A percentile compares a stretch with the other conserved stretches of the same genome.
Conservation (phyloP, 768 basidiomycete species). For the Calvatia gigantea region DNA sequence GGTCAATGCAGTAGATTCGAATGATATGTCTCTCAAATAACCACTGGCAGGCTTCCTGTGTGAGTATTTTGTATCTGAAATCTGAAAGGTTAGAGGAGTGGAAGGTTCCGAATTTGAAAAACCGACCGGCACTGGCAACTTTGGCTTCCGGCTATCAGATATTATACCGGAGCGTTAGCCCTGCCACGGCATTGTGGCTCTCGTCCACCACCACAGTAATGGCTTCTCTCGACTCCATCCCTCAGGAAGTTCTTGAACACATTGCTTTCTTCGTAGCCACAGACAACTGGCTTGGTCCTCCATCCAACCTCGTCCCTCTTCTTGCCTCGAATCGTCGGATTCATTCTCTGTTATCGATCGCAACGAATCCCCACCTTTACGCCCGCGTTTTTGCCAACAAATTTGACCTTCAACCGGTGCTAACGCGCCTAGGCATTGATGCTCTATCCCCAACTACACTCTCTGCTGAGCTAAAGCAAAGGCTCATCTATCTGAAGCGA, state of each 20-base stretch:
- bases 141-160: constrained; percentile 1
- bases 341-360: constrained; percentile 46
- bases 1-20: too few relatives aligned
- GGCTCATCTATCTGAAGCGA: constrained; percentile 55
- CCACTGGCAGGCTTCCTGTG: too few relatives aligned
- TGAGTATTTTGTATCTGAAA: too few relatives aligned
- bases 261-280: constrained; percentile 68
- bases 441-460: constrained; percentile 39
- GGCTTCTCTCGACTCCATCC: constrained; percentile 47
- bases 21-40: too few relatives aligned
- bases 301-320: constrained; percentile 53
- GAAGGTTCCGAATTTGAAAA: background rate
- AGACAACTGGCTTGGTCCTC: constrained; percentile 53
- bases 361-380: constrained; percentile 65
- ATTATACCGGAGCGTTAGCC: constrained; percentile 3
- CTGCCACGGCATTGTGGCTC: constrained; percentile 2
- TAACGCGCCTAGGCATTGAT: constrained; percentile 45
- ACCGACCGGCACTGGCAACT: background rate
- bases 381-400: constrained; percentile 63
- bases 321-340: constrained; percentile 46
- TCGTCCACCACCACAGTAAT: constrained; percentile 18
- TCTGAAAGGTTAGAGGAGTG: background rate
- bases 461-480: constrained; percentile 60
- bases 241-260: constrained; percentile 76
- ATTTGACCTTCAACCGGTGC: constrained; percentile 57